Evolutionary conservation across 106 monocot genomes (phyloP).

Genomic region (Dendrobium chrysotoxum): DNA sequence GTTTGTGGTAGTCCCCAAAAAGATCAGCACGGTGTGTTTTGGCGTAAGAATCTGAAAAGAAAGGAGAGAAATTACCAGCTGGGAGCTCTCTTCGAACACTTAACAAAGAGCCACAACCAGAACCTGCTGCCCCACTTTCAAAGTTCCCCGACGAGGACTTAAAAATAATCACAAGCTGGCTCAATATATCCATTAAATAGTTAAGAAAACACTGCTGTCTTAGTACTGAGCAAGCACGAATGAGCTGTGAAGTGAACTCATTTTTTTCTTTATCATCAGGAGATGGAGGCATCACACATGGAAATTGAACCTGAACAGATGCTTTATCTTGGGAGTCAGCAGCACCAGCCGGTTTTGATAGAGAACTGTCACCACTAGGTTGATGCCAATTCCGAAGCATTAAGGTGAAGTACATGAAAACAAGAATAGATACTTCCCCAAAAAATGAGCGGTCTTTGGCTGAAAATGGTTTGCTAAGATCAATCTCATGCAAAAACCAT

Average conservation of each 20-base stretch:
- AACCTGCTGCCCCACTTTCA: conserved; percentile 46
- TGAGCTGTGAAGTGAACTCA: conserved; percentile 86
- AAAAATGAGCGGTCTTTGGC: conserved; percentile 55
- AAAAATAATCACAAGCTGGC: conserved; percentile 74
- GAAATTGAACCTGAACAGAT: conserved; percentile 24
- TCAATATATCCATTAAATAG: conserved; percentile 94
- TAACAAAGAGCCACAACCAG: conserved; percentile 86
- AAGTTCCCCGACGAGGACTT: conserved; percentile 43
- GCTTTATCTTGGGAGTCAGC: conserved; percentile 61
- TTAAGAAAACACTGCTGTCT: conserved; percentile 78
- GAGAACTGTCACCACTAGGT: conserved; percentile 72
- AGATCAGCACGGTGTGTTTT: conserved; percentile 84
- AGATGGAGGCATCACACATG: conserved; percentile 21
- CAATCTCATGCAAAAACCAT: conserved; percentile 85
- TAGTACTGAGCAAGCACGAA: conserved; percentile 70
- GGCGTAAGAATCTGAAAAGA: conserved; percentile 95
- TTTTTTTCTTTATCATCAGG: conserved; percentile 63
- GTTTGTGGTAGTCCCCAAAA: conserved; percentile 77
- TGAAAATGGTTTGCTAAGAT: conserved; percentile 63
- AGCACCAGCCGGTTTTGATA: conserved; percentile 35
- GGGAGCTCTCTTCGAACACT: conserved; percentile 78
- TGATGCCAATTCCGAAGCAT: conserved; percentile 99
- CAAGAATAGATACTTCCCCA: conserved; percentile 83
- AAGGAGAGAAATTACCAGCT: conserved; percentile 91
- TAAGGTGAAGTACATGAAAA: conserved; percentile 92